phyloP scores from a whole-genome alignment of 176 grass and related monocot genomes.

The Oryza coarctata region DNA sequence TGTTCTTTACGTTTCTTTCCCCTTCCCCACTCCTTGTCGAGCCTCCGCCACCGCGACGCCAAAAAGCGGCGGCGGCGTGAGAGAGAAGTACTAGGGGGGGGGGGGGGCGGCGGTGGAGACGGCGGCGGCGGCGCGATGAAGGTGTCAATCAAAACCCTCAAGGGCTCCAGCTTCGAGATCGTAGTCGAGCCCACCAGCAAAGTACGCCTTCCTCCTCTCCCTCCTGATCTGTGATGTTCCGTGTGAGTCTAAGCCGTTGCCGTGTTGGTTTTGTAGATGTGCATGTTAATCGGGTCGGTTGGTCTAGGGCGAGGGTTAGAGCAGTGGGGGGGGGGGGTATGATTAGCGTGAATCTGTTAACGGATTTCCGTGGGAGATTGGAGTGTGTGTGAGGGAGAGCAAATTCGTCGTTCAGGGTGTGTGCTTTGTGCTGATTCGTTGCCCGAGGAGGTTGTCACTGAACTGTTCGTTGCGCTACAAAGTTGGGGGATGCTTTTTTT shows the following conservation, averaged over 20 bases:
- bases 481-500: no score
- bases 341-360: no score
- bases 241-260: neutral
- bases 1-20: conserved; percentile 1
- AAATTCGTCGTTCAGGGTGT: neutral
- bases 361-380: no score
- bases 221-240: neutral
- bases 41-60: neutral
- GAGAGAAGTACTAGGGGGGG: no score
- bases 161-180: conserved; percentile 56
- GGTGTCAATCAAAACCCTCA: conserved; percentile 55
- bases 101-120: no score
- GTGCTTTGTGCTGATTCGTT: neutral
- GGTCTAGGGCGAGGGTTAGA: neutral
- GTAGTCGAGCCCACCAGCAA: conserved; percentile 49
- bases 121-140: conserved; percentile 40
- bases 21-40: neutral
- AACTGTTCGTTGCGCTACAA: no score
- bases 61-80: neutral
- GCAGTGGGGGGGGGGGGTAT: neutral
- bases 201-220: conserved; percentile 18
- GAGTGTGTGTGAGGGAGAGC: neutral
- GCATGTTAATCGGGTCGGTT: no score
- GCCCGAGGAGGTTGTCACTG: neutral
- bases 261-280: neutral